Evolutionary conservation across 345 rosid species (phyloP), one percentile per base, ranked within the genome.

Genomic region (Hevea brasiliensis): DNA sequence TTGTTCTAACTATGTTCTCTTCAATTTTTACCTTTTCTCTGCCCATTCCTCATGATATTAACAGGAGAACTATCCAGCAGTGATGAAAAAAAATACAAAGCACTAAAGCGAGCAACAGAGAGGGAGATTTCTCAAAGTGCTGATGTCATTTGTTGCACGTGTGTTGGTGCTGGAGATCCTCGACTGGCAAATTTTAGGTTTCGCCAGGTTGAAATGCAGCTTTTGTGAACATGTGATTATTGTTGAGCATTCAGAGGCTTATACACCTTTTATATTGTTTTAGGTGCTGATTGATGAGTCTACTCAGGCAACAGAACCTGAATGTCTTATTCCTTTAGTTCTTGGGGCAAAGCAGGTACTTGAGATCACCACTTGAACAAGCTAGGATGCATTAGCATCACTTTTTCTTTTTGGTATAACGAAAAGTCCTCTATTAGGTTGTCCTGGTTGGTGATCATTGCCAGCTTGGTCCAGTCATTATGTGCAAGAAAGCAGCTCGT

Each of bases 401-500:
- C 40, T 4, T 65, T 10, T 27, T 58, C 65, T 42, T 9, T 74
- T 47, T 63, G 69, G 3, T 32, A 66, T 82, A 26, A 73, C 63
- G 9, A 47, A 7, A n/a, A 17, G 56, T 29, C 75, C 61, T 79
- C 54, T 69, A 13, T 65, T 79, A 96, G 99, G 97, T 87, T 74
- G 87, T 96, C 74, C 97, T 96, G 81, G 99, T 96, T 67, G 99
- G 99, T 79, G 99, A 96, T 80, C 99, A 96, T 81, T 96, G 99
- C 84, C 99, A 96, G 80, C 99, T 96, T 78, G 99, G 99, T 74
- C 99, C 99, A 3, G 99, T 96, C 72, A 93, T 96, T 41, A 96
- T 96, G 99, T 96, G 99, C 91, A 96, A 96, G 81, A 96, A 96
- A 91, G 99, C 98, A 29, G 99, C 99, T 78, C 97, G 99, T 74